Conservation (phyloP, 2,329 filamentous ascomycete species). For the Colletotrichum cereale region DNA sequence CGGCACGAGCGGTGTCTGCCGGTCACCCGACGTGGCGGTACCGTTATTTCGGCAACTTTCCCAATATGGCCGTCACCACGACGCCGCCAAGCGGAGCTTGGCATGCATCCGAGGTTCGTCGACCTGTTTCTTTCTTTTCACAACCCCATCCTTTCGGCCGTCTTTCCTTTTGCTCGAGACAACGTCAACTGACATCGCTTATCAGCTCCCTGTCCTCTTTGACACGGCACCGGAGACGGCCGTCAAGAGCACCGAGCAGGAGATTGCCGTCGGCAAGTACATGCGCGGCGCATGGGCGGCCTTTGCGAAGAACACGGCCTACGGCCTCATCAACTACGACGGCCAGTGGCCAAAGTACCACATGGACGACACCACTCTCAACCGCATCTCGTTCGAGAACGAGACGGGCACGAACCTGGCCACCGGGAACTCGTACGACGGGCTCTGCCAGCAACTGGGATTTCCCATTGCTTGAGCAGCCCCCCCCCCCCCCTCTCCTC, state of each 20-base stretch:
- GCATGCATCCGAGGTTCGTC: constrained; percentile 48
- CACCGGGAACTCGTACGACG: constrained; percentile 26
- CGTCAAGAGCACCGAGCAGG: constrained; percentile 43
- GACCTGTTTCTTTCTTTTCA: constrained; percentile 10
- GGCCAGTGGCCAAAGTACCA: constrained; percentile 44
- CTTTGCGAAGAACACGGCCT: constrained; percentile 53
- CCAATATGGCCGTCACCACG: constrained; percentile 47
- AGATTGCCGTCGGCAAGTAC: constrained; percentile 49
- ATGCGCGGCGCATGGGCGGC: constrained; percentile 54
- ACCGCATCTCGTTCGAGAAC: constrained; percentile 46
- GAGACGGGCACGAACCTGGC: constrained; percentile 46
- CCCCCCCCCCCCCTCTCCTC: not conserved
- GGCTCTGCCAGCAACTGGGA: constrained; percentile 22
- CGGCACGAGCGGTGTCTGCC: constrained; percentile 44
- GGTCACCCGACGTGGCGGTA: constrained; percentile 54
- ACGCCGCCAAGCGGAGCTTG: constrained; percentile 50
- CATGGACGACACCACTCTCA: constrained; percentile 41
- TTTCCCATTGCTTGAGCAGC: constrained; percentile 11
- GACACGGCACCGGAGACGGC: constrained; percentile 44
- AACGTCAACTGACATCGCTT: constrained; percentile 13
- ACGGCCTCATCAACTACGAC: constrained; percentile 48
- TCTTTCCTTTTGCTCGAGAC: not conserved
- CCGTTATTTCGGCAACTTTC: constrained; percentile 53
- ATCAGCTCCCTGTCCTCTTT: constrained; percentile 50
- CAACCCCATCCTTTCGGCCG: not conserved